Percentiles rank a stretch among this genome's conserved stretches.
Conservation (phyloP, 805 yeast genomes). For the Komagataella pseudopastoris region DNA sequence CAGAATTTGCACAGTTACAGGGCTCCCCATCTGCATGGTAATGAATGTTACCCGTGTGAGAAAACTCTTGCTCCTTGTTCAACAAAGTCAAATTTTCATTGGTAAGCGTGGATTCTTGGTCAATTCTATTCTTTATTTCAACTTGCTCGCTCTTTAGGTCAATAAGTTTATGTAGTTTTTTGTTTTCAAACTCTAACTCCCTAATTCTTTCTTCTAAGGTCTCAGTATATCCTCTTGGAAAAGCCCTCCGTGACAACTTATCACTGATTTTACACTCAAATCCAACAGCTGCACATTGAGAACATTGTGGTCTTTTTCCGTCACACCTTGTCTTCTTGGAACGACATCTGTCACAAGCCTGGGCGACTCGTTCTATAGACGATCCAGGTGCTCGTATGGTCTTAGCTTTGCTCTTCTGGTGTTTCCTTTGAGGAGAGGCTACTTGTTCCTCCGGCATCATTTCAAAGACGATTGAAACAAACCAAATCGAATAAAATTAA, state of each 20-base stretch:
- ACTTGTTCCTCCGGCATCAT: not conserved
- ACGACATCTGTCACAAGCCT: constrained; percentile 85
- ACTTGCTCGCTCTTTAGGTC: constrained; percentile 54
- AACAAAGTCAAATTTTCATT: constrained; percentile 16
- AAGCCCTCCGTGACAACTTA: constrained; percentile 71
- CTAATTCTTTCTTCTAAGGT: constrained; percentile 80
- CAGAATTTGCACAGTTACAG: constrained; percentile 35
- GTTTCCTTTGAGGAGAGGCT: not conserved
- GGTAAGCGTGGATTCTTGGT: constrained; percentile 8
- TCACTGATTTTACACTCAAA: constrained; percentile 84
- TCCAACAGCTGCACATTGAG: constrained; percentile 75
- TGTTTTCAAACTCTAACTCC: constrained; percentile 72
- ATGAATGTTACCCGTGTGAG: constrained; percentile 10
- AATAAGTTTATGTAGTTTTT: constrained; percentile 47
- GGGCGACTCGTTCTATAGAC: constrained; percentile 60
- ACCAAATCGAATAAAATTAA: not conserved
- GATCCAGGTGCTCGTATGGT: constrained; percentile 61
- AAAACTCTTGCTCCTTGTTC: constrained; percentile 9
- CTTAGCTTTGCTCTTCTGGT: constrained; percentile 17
- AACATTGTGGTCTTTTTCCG: constrained; percentile 62
- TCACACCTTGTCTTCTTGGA: constrained; percentile 72
- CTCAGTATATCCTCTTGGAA: constrained; percentile 88
- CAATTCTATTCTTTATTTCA: constrained; percentile 23
- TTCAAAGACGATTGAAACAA: not conserved
- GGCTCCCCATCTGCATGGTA: constrained; percentile 35